phyloP scores from a whole-genome alignment of 208 protist genomes.

The Porcisia deanei region DNA sequence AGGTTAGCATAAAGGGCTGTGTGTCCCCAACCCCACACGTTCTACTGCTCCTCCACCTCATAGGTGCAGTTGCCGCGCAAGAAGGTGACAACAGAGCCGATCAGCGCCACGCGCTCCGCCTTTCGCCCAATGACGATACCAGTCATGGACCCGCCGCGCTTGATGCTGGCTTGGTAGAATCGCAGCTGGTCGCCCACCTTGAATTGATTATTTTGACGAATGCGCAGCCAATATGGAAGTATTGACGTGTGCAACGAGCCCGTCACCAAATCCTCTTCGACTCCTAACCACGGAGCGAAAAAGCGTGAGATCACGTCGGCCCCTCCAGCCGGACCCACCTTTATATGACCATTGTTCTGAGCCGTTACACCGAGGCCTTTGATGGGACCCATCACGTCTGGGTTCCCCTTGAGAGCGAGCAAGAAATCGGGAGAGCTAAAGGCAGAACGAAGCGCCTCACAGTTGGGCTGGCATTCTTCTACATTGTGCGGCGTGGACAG shows the following conservation, averaged over 20 bases:
- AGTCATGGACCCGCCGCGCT: constrained; percentile 46
- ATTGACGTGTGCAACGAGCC: constrained; percentile 47
- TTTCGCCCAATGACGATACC: constrained; percentile 64
- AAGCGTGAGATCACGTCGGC: constrained; percentile 65
- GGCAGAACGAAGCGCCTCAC: constrained; percentile 20
- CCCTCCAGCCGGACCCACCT: constrained; percentile 25
- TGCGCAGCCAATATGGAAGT: constrained; percentile 61
- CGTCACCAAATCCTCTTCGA: constrained; percentile 74
- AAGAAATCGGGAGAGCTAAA: constrained; percentile 38
- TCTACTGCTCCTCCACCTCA: constrained; percentile 42
- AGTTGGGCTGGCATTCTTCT: constrained; percentile 35
- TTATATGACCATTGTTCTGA: constrained; percentile 36
- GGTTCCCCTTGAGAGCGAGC: constrained; percentile 33
- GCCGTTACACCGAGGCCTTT: constrained; percentile 42
- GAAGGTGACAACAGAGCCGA: constrained; percentile 63
- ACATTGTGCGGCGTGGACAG: constrained; percentile 41
- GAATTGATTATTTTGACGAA: constrained; percentile 36
- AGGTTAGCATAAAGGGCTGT: not conserved
- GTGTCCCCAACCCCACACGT: not conserved
- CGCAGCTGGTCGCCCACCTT: constrained; percentile 54
- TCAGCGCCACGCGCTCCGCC: constrained; percentile 62
- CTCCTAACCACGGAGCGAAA: constrained; percentile 69
- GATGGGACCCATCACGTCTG: constrained; percentile 28
- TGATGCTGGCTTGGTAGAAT: constrained; percentile 59
- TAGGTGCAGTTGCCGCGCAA: constrained; percentile 60